Base-by-base conservation (phyloP, 2,329 filamentous ascomycete species). In the Periconia sp. region DNA sequence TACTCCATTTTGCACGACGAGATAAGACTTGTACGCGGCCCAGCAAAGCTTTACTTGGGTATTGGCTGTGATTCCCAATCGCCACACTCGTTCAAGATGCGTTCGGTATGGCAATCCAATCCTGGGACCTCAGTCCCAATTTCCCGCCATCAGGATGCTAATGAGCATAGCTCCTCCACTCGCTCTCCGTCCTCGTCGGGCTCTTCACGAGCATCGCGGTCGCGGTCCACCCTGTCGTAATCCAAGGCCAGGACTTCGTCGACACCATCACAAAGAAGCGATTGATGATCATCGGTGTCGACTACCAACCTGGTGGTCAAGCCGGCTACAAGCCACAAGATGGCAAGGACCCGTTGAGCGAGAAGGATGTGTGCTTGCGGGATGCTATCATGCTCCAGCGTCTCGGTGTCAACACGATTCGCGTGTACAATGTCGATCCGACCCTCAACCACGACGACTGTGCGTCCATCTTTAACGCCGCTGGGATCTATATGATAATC, bases 401-500 rank as follows among this genome's bases (percentile, higher is more conserved):
- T 46, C 70, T 86, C 36, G 83, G 83, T 65, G 78, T 83, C 53
- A 86, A 86, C 68, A 83, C 82, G 7, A 82, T 86, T 54, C 81
- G 83, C 46, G 77, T 82, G 40, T 86, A 86, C 76, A 85, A 85
- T 63, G 68, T 86, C 48, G 77, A 82, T 50, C 81, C 82, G 13
- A 70, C 71, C 3, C 64, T 81, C 43, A 78, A 85, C 66, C 83
- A 86, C 68, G 79, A 83, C 52, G 71, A 79, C 45, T 86, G 83
- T 61, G 80, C 77, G 45, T 81, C 77, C 47, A 84, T 85, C 68
- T 85, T 86, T 77, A 84, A 85, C 57, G 76, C 77, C 3, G 82
- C 81, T 21, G 83, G 83, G 39, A 86, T 86, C 60, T 86, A 86
- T 70, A 76, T 86, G 73, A 74, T 86, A 39, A 69, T 86, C 32